These are phyloP conservation scores for Paxillus ammoniavirescens DNA, from an alignment of 768 basidiomycete genomes.

Conservation along the genomic window DNA sequence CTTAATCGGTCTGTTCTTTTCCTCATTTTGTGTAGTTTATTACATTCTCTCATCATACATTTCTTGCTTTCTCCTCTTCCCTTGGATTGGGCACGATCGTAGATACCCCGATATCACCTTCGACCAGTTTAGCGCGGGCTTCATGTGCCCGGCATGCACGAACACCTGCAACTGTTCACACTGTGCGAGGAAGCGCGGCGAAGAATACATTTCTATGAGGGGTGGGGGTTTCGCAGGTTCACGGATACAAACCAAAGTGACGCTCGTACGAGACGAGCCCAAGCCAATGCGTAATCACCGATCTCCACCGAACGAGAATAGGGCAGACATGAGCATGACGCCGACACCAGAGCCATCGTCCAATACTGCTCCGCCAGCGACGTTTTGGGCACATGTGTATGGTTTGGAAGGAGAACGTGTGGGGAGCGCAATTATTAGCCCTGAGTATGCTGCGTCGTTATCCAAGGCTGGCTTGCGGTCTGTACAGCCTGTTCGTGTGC, in stretches of 20 bases:
- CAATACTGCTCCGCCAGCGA: not conserved
- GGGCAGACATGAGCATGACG: not conserved
- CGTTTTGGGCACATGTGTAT: constrained; percentile 37
- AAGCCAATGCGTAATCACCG: not conserved
- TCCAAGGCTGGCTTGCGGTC: not conserved
- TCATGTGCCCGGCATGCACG: constrained; percentile 46
- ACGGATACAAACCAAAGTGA: constrained; percentile 21
- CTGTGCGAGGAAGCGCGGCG: constrained; percentile 46
- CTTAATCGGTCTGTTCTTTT: constrained; percentile 27
- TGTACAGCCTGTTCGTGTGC: too few relatives aligned
- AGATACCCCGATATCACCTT: constrained; percentile 43
- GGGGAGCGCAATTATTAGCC: constrained; percentile 26
- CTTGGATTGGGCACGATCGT: not conserved
- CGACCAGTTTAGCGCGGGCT: constrained; percentile 26
- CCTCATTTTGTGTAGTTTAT: not conserved
- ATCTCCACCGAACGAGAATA: not conserved
- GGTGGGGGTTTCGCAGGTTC: constrained; percentile 21
- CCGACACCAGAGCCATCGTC: constrained; percentile 3
- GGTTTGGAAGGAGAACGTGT: constrained; percentile 27
- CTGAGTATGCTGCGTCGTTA: constrained; percentile 1
- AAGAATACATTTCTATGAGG: constrained; percentile 39
- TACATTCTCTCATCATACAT: not conserved
- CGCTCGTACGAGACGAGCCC: constrained; percentile 20
- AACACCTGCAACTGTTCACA: constrained; percentile 47
- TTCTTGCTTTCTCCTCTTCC: not conserved